Base-by-base conservation (phyloP, 2,329 filamentous ascomycete genomes). In the Epichloe bromicola region DNA sequence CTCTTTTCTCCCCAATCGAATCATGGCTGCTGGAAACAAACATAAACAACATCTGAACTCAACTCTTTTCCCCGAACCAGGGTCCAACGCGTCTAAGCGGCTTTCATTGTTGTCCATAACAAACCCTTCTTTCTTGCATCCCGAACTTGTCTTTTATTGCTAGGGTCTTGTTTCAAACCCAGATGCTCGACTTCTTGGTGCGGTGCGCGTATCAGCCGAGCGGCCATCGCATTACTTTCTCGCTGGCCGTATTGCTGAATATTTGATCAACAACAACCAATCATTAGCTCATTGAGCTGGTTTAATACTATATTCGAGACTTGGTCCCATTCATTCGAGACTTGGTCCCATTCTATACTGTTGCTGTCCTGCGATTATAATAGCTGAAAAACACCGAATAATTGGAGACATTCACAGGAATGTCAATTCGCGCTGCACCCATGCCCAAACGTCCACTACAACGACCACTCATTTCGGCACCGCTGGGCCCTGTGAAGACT, bases 401-500 rank as follows among this genome's bases (percentile, higher is more conserved):
- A 11, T 26, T 30, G 7, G 19, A 12, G 23, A 41, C 12, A 26
- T 43, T 19, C 30, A 19, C 33, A 36, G 50, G 17, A 5, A 39
- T 42, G 15, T 46, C 49, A 39, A 43, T 43, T 43, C 46, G 14
- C 19, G 33, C 23, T 37, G 36, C 43, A 49, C 34, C 34, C 46
- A 62, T 63, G 61, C 46, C 34, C 23, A 39, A 33, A 43, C 48
- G 41, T 17, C 12, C 45, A 36, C 34, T 23, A n/a, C 40, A 43
- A 43, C 60, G 57, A 26, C 63, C 61, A 15, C 47, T 53, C 39
- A 70, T 70, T 26, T 70, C 67, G 8, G 59, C 50, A 17, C 68
- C 68, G 2, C 54, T 68, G 38, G 68, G 68, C 0, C 67, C 68
- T 8, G 58, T 70, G 55, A 67, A 63, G 53, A 67, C 60, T 55